Evolutionary conservation across 2,329 filamentous ascomycete genomes (phyloP).

Genomic region (Pseudocercospora fijiensis): DNA sequence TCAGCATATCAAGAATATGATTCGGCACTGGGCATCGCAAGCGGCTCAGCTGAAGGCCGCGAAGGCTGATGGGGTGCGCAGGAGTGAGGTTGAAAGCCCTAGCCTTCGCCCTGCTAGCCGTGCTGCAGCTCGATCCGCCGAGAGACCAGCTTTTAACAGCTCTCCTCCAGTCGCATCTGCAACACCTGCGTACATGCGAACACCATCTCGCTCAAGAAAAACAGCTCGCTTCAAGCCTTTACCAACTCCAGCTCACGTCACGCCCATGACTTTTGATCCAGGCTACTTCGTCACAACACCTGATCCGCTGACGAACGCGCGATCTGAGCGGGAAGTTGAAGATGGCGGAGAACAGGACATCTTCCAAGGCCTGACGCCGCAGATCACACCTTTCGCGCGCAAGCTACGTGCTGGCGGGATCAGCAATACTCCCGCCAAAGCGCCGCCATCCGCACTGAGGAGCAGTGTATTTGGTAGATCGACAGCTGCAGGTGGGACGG

Average conservation of each 20-base stretch:
- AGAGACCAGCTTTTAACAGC: conserved; percentile 16
- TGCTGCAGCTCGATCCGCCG: conserved; percentile 29
- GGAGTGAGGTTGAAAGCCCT: conserved; percentile 33
- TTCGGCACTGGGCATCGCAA: conserved; percentile 56
- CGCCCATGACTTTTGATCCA: conserved; percentile 35
- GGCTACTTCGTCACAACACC: conserved; percentile 32
- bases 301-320: conserved; percentile 24
- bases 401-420: conserved; percentile 40
- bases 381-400: conserved; percentile 42
- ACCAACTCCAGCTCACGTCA: conserved; percentile 33
- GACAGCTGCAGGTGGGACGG: conserved; percentile 22
- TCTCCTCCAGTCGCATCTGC: conserved; percentile 25
- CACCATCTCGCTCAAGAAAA: conserved; percentile 41
- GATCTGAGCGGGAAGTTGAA: conserved; percentile 6
- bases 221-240: conserved; percentile 32
- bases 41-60: conserved; percentile 35
- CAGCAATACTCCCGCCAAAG: conserved; percentile 18
- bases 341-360: conserved; percentile 15
- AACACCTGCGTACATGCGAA: conserved; percentile 46
- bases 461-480: conserved; percentile 24
- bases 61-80: conserved; percentile 16
- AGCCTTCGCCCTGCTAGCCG: conserved; percentile 35
- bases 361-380: conserved; percentile 33
- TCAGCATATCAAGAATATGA: conserved; percentile 56
- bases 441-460: conserved; percentile 26